phyloP scores from a whole-genome alignment of 768 basidiomycete species.

The Mycena galericulata region DNA sequence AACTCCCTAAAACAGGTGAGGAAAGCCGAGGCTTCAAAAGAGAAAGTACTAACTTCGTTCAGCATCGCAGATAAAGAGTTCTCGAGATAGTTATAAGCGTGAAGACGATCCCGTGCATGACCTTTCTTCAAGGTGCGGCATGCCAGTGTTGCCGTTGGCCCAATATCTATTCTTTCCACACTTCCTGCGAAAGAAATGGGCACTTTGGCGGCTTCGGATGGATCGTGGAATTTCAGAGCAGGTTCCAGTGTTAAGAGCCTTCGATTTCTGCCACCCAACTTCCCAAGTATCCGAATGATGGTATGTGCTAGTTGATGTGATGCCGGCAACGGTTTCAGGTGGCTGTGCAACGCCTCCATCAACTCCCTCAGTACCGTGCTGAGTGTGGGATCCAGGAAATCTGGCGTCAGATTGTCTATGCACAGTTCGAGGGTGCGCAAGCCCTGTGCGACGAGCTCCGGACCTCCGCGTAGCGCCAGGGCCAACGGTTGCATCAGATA shows the following conservation, averaged over 20 bases:
- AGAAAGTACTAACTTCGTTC: constrained; percentile 69
- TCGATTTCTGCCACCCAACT: constrained; percentile 94
- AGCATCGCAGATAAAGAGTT: constrained; percentile 77
- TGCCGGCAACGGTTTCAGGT: constrained; percentile 89
- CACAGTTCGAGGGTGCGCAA: constrained; percentile 97
- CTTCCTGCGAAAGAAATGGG: constrained; percentile 81
- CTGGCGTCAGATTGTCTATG: constrained; percentile 97
- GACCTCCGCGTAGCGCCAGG: constrained; percentile 85
- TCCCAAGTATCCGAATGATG: constrained; percentile 95
- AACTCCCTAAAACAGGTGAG: constrained; percentile 63
- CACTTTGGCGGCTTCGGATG: constrained; percentile 78
- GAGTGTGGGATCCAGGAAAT: constrained; percentile 97
- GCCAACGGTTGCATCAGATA: constrained; percentile 98
- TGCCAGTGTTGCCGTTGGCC: constrained; percentile 75
- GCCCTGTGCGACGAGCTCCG: constrained; percentile 95
- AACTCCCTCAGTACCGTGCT: constrained; percentile 92
- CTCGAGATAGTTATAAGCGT: constrained; percentile 80
- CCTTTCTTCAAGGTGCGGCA: constrained; percentile 68
- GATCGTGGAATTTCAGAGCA: constrained; percentile 74
- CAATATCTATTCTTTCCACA: constrained; percentile 72
- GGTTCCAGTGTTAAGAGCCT: constrained; percentile 87
- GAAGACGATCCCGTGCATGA: constrained; percentile 60
- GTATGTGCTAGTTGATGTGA: constrained; percentile 93
- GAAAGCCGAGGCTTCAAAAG: neutral
- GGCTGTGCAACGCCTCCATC: constrained; percentile 93